Evolutionary conservation across 176 grass and related monocot species (phyloP).

Genomic region (Puya raimondii): DNA sequence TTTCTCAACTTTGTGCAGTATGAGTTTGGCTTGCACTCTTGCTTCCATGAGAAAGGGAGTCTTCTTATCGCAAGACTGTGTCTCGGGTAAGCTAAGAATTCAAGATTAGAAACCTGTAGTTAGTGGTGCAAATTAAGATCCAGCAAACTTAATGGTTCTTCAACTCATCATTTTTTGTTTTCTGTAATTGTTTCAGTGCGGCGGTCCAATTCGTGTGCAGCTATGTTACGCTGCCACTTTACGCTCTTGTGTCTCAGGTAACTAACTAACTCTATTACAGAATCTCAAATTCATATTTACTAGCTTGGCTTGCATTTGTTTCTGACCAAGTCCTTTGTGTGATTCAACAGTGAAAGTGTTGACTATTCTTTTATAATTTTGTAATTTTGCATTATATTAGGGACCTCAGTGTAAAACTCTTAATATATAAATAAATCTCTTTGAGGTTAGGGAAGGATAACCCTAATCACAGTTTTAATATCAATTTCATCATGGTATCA

Average conservation of each 20-base stretch:
- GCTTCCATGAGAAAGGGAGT: constrained; percentile 48
- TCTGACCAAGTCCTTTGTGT: no score
- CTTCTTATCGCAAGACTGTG: constrained; percentile 54
- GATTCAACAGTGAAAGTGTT: no score
- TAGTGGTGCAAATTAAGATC: background rate
- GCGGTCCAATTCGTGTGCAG: constrained; percentile 63
- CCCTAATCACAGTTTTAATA: no score
- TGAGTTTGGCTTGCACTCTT: constrained; percentile 57
- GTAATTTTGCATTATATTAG: no score
- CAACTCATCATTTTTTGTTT: constrained; percentile 7
- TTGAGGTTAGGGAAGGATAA: no score
- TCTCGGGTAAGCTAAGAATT: constrained; percentile 41
- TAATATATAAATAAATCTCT: no score
- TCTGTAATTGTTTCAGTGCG: constrained; percentile 20
- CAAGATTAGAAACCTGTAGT: background rate
- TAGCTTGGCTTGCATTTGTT: background rate
- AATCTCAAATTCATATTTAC: constrained; percentile 4
- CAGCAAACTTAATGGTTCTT: background rate
- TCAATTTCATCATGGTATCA: no score
- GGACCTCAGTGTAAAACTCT: no score
- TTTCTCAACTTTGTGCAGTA: constrained; percentile 34
- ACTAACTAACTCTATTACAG: constrained; percentile 3
- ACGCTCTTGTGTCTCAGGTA: constrained; percentile 92
- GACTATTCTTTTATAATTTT: no score
- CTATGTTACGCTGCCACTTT: constrained; percentile 85